Base-by-base conservation (phyloP, 2,329 filamentous ascomycete species). In the Colletotrichum theobromicola region DNA sequence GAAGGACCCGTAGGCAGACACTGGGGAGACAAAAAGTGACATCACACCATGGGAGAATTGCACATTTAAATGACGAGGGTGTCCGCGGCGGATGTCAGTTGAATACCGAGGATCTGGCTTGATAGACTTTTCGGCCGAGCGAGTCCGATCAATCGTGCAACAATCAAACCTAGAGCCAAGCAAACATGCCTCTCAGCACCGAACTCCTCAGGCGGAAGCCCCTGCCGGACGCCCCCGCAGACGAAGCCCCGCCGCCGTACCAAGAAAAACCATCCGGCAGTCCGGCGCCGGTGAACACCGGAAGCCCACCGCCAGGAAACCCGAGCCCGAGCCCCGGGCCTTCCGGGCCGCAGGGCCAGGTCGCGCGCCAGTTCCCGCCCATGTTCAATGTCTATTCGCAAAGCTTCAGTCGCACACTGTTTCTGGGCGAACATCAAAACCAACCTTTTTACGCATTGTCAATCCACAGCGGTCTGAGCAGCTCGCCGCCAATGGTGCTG, bases 331-430 rank as follows among this genome's bases (percentile, higher is more conserved):
- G 61, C n/a, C 34, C 66, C 13, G 35, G n/a, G 5, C 70, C 53
- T 10, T 28, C 72, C 24, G 24, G 30, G 9, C 24, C 67, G 53
- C 67, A n/a, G 42, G 42, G n/a, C 42, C 42, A 75, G 34, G 55
- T 75, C 16, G 72, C 73, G 32, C 72, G 76, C 42, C 75, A 74
- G 53, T 77, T 77, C 63, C 76, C 76, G 13, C 66, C 70, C 4
- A 60, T 53, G n/a, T 77, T 77, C 70, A 76, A 71, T 42, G 68
- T 77, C 55, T 77, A 77, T 53, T 32, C 55, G 16, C 75, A 76
- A 46, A 62, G 69, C 67, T 76, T 77, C 50, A 77, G 73, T 53
- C 67, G 68, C 28, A 77, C 73, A 7, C 62, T 77, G 28, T 28
- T 66, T 16, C 73, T 77, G 12, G 76, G 67, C 21, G 75, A 77